Conservation (phyloP, 2,329 filamentous ascomycete genomes). For the Escovopsis weberi region DNA sequence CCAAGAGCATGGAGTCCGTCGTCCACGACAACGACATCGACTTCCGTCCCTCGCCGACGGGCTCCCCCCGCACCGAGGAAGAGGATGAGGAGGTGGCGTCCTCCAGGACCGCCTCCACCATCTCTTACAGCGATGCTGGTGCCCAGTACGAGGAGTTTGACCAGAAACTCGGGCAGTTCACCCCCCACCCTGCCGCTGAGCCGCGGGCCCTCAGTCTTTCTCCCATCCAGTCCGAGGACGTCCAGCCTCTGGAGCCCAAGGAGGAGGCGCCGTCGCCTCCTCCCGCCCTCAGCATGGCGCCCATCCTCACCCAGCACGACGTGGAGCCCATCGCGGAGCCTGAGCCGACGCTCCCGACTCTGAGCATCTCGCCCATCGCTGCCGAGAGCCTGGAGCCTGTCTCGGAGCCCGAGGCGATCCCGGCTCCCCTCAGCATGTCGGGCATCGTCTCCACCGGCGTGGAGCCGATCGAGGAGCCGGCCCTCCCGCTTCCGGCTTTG, state of each 20-base stretch:
- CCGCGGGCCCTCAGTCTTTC: constrained; percentile 28
- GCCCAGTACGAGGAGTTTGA: constrained; percentile 39
- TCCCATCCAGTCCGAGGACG: constrained; percentile 26
- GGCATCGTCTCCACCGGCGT: constrained; percentile 19
- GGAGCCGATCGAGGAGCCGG: constrained; percentile 16
- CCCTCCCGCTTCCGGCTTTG: constrained; percentile 8
- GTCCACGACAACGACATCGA: constrained; percentile 14
- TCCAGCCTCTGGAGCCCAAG: constrained; percentile 28
- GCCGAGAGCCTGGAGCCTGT: constrained; percentile 26
- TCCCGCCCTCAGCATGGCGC: constrained; percentile 19
- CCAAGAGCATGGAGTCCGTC: constrained; percentile 28
- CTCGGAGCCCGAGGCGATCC: constrained; percentile 14
- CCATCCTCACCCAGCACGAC: constrained; percentile 19
- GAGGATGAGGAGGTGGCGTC: constrained; percentile 12
- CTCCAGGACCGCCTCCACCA: constrained; percentile 30
- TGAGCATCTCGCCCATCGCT: constrained; percentile 17
- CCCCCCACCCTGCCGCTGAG: constrained; percentile 17
- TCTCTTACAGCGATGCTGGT: constrained; percentile 38
- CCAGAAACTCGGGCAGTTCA: constrained; percentile 38
- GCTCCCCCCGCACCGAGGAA: constrained; percentile 13
- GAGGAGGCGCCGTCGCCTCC: constrained; percentile 14
- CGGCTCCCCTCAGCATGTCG: constrained; percentile 16
- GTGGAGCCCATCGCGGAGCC: constrained; percentile 26
- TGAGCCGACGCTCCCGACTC: constrained; percentile 7
- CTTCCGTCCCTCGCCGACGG: constrained; percentile 9